Evolutionary conservation across 2,329 filamentous ascomycete species (phyloP).

Genomic region (Cordyceps militaris): DNA sequence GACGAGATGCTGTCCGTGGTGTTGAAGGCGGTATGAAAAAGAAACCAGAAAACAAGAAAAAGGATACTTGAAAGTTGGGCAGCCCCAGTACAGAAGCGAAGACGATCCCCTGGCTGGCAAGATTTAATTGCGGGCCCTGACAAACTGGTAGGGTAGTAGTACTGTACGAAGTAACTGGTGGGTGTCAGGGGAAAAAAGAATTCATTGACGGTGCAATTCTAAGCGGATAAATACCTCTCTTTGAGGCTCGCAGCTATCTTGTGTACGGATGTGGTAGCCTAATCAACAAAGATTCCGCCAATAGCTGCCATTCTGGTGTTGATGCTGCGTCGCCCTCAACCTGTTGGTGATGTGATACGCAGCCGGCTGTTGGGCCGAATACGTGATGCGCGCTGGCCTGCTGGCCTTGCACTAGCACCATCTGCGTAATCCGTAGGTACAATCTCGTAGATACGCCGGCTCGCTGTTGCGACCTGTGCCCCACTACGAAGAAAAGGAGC

Average conservation of each 20-base stretch:
- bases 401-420: conserved; percentile 7
- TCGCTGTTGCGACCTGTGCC: background rate
- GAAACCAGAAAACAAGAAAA: background rate
- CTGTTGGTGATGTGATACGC: background rate
- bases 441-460: background rate
- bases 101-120: conserved; percentile 13
- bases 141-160: background rate
- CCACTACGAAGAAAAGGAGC: background rate
- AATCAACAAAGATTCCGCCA: background rate
- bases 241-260: background rate
- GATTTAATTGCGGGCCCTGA: conserved; percentile 8
- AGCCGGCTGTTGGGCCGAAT: background rate
- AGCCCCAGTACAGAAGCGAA: background rate
- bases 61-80: background rate
- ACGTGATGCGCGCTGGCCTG: background rate
- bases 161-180: background rate
- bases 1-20: background rate
- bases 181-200: background rate
- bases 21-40: conserved; percentile 6
- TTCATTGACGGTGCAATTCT: background rate
- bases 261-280: background rate
- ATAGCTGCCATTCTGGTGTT: background rate
- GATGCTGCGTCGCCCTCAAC: background rate
- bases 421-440: background rate
- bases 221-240: too few species aligned